phyloP scores from a whole-genome alignment of 768 basidiomycete species.

The Leucogyrophana mollusca region DNA sequence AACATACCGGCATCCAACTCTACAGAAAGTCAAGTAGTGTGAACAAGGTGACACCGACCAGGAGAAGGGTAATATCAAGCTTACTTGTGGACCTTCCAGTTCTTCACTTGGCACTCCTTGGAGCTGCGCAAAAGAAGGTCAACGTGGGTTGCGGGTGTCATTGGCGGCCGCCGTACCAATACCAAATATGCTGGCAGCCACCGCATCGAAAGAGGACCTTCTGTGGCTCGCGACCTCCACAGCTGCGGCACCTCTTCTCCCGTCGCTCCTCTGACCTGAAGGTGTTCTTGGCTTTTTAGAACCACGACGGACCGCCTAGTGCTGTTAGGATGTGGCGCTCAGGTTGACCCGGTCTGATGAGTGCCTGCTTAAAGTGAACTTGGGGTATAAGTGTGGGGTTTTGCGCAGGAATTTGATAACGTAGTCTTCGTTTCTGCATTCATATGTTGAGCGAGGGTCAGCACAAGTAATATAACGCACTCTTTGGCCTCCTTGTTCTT shows the following conservation, averaged over 20 bases:
- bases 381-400: conserved; percentile 11
- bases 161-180: conserved; percentile 18
- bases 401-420: conserved; percentile 18
- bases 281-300: conserved; percentile 11
- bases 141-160: not conserved
- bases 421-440: conserved; percentile 9
- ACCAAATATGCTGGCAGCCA: conserved; percentile 22
- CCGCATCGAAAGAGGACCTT: conserved; percentile 16
- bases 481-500: conserved; percentile 10
- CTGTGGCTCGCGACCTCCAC: conserved; percentile 14
- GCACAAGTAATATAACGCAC: conserved; percentile 6
- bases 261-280: conserved; percentile 13
- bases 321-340: conserved; percentile 11
- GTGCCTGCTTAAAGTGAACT: not conserved
- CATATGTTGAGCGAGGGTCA: not conserved
- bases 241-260: conserved; percentile 15
- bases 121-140: conserved; percentile 10
- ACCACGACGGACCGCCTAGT: conserved; percentile 18
- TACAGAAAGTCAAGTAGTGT: not conserved
- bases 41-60: too few relatives aligned
- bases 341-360: conserved; percentile 6
- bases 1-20: not conserved
- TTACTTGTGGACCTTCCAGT: conserved; percentile 24
- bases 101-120: conserved; percentile 19
- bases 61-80: too few relatives aligned